Conservation (phyloP, 148 eudicot genomes). For the Talinum fruticosum region DNA sequence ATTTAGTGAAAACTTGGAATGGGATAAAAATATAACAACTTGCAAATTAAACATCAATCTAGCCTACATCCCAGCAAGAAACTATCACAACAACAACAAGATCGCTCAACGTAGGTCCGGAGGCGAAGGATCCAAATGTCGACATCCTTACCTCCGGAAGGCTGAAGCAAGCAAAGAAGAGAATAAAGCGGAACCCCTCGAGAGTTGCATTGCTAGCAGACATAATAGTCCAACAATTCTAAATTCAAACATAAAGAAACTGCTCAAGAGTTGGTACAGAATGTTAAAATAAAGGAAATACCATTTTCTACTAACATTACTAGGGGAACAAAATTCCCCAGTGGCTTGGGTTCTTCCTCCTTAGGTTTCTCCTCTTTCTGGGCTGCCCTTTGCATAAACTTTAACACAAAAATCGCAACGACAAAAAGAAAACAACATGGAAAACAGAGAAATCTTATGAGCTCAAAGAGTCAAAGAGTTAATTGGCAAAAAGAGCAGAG, state of each 20-base stretch:
- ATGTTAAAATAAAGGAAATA: slow-evolving; percentile 26
- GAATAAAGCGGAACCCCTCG: too few relatives aligned
- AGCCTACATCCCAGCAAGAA: slow-evolving; percentile 3
- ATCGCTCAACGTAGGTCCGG: too few relatives aligned
- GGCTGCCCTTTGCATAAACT: slow-evolving; percentile 94
- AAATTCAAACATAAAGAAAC: not conserved
- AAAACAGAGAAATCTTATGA: slow-evolving; percentile 17
- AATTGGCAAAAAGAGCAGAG: slow-evolving; percentile 7
- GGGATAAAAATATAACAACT: not conserved
- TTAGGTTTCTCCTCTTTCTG: slow-evolving; percentile 63
- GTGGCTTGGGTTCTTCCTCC: slow-evolving; percentile 45
- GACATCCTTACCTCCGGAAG: too few relatives aligned
- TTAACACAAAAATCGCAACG: slow-evolving; percentile 16
- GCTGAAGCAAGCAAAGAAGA: too few relatives aligned
- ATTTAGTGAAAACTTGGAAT: not conserved
- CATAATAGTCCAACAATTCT: not conserved
- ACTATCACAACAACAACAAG: too few relatives aligned
- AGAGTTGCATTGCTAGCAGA: not conserved
- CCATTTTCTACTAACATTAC: slow-evolving; percentile 61
- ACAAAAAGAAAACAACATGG: not conserved
- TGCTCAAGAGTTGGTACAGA: not conserved
- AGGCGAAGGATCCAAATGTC: too few relatives aligned
- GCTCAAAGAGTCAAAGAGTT: slow-evolving; percentile 6
- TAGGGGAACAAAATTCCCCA: slow-evolving; percentile 49
- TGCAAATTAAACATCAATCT: not conserved